These are phyloP conservation scores for Diaporthe ampelina DNA, from an alignment of 2,329 filamentous ascomycete species.

Conservation along the genomic window DNA sequence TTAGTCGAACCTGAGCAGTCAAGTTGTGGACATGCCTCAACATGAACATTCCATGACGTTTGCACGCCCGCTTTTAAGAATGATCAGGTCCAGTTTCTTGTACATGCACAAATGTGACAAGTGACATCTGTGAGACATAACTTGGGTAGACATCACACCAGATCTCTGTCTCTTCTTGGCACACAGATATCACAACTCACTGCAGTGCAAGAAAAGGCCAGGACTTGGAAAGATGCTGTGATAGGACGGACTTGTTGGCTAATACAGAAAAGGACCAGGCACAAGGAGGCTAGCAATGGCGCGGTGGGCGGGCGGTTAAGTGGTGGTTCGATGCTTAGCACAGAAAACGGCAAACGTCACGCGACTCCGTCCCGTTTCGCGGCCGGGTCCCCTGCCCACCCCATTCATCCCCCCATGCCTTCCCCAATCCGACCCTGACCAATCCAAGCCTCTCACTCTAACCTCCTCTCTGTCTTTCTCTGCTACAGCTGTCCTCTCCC, in stretches of 20 bases:
- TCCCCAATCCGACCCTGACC: neutral
- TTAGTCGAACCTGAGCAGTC: neutral
- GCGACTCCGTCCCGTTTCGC: neutral
- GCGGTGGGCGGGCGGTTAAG: conserved; percentile 2
- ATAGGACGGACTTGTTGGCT: neutral
- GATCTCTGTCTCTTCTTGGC: neutral
- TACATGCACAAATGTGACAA: neutral
- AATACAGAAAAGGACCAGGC: neutral
- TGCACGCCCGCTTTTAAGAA: neutral
- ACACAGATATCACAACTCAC: neutral
- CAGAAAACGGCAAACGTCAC: conserved; percentile 5
- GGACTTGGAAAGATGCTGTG: too few relatives aligned
- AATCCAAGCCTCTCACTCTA: neutral
- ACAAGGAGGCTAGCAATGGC: neutral
- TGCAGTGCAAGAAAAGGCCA: too few relatives aligned
- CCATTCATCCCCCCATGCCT: neutral
- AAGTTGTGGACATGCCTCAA: neutral
- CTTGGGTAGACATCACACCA: too few relatives aligned
- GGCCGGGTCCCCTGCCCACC: neutral
- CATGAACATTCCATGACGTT: neutral
- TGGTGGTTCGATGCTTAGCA: conserved; percentile 24
- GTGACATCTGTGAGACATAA: neutral
- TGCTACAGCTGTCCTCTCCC: too few relatives aligned
- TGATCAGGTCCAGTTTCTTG: neutral
- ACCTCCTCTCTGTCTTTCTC: neutral